Conservation (phyloP, 371 early-diverging fungal genomes). For the Parasitella parasitica region DNA sequence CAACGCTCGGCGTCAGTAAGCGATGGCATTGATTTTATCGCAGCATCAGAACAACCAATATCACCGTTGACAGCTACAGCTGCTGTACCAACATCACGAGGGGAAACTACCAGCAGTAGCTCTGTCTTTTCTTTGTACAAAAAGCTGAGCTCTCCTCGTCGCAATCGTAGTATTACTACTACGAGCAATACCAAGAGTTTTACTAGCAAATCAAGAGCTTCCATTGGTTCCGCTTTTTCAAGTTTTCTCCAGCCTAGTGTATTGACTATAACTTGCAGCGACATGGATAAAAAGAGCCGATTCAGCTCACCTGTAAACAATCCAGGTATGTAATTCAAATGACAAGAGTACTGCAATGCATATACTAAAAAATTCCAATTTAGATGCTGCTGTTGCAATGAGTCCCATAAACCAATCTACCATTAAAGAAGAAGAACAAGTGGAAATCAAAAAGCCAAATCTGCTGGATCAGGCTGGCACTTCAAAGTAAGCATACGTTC, state of each 20-base stretch:
- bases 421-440: conserved; percentile 1
- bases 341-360: background rate
- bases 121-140: conserved; percentile 23
- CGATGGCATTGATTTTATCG: conserved; percentile 13
- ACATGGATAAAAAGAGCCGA: background rate
- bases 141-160: conserved; percentile 16
- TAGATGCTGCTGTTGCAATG: conserved; percentile 6
- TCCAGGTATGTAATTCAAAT: background rate
- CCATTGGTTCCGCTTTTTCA: conserved; percentile 18
- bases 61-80: background rate
- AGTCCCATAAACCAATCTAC: conserved; percentile 1
- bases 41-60: background rate
- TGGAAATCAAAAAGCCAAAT: background rate
- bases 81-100: background rate
- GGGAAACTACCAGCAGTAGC: background rate
- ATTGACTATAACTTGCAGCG: background rate
- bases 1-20: conserved; percentile 19
- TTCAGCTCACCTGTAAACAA: conserved; percentile 11
- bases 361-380: background rate
- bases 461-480: conserved; percentile 28
- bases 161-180: conserved; percentile 1
- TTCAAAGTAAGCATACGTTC: conserved; percentile 10
- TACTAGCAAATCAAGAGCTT: conserved; percentile 21
- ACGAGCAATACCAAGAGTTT: background rate
- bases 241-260: conserved; percentile 10